A percentile compares a stretch with the other conserved stretches of the same genome.
phyloP scores from a whole-genome alignment of 495 filamentous ascomycete genomes.

The Cenococcum geophilum region DNA sequence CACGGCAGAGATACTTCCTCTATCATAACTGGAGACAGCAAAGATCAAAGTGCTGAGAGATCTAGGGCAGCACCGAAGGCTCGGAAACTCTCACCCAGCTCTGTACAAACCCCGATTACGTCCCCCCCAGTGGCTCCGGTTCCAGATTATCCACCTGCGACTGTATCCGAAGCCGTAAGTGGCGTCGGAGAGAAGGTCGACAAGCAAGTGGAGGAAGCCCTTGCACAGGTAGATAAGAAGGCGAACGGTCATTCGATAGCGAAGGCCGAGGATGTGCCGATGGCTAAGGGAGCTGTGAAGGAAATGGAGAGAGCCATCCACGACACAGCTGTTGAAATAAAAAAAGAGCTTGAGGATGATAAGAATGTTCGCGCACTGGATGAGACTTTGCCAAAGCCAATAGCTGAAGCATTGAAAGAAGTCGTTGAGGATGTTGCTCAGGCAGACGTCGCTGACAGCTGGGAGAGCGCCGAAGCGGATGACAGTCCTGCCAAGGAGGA shows the following conservation, averaged over 20 bases:
- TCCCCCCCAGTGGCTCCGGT: neutral
- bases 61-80: conserved; percentile 29
- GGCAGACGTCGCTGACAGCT: conserved; percentile 53
- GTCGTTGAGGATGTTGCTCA: conserved; percentile 53
- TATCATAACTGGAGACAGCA: conserved; percentile 11
- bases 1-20: conserved; percentile 32
- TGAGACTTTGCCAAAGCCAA: conserved; percentile 44
- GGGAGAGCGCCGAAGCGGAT: conserved; percentile 70
- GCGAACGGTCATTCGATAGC: conserved; percentile 14
- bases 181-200: conserved; percentile 63
- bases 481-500: conserved; percentile 64
- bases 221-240: conserved; percentile 47
- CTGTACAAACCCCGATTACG: neutral
- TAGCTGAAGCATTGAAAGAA: conserved; percentile 53
- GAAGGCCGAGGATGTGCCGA: conserved; percentile 20
- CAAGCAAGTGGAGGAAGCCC: conserved; percentile 60
- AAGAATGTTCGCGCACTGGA: conserved; percentile 49
- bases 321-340: conserved; percentile 47
- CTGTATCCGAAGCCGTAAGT: conserved; percentile 63
- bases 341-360: conserved; percentile 53
- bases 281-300: conserved; percentile 35
- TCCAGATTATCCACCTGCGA: conserved; percentile 41
- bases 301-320: conserved; percentile 39
- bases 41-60: neutral
- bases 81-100: conserved; percentile 32